Base-by-base conservation (phyloP, 2,329 filamentous ascomycete species). In the Cercospora berteroae region DNA sequence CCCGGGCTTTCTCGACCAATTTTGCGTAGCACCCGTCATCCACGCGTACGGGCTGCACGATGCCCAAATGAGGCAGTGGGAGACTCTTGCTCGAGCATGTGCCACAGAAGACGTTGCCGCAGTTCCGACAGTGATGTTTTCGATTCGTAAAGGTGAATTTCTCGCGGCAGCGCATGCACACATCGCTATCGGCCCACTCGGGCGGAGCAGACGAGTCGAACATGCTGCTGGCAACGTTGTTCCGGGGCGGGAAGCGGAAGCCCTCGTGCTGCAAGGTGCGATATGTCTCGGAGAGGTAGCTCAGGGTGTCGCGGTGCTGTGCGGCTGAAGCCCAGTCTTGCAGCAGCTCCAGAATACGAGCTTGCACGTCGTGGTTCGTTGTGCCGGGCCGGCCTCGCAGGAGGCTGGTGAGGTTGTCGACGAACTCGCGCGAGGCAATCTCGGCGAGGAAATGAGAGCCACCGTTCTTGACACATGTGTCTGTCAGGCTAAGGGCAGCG, bases 381-480 rank as follows among this genome's bases (percentile, higher is more conserved):
- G 92, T 89, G 39, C 87, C 88, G 18, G 81, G 80, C 2, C 91
- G 89, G 18, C 91, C 90, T 77, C 94, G 94, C 33, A 99, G 85
- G 16, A 99, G 85, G 36, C 94, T 97, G 18, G 92, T 90, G 62
- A 99, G 82, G 78, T 97, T 97, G 81, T 99, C 95, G 91, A 99
- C 96, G 77, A 98, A 99, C 82, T 99, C 95, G 71, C 94, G 89
- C 18, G 94, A 97, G 48, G 95, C 94, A 74, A 99, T 95, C 82
- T 99, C 95, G 72, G 89, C 86, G 60, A 99, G 89, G 80, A 99
- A 99, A 81, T 99, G 95, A 44, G 90, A 87, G 73, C 95, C 95
- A 67, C 95, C 95, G 83, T 99, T 99, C 83, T 99, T 99, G 69
- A 98, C 93, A 78, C 95, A 99, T 0, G 95, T 98, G 82, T 99